These are phyloP conservation scores for Eremothecium cymbalariae DNA, from an alignment of 1,139 yeast genomes.

Conservation along the genomic window DNA sequence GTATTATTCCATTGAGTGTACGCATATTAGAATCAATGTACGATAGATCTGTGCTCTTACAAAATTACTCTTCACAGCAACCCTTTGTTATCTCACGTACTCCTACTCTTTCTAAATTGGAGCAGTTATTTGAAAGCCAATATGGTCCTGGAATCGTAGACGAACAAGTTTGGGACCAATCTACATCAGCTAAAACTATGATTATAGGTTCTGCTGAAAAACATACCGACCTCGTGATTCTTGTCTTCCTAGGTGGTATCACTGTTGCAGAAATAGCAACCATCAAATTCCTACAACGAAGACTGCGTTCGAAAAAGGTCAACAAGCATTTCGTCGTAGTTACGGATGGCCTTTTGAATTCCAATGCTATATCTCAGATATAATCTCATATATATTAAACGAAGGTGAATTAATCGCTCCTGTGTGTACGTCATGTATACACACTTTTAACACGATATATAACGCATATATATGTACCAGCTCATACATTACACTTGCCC, in stretches of 20 bases:
- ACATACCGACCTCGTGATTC: slow-evolving; percentile 18
- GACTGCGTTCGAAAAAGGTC: slow-evolving; percentile 19
- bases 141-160: slow-evolving; percentile 17
- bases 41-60: slow-evolving; percentile 24
- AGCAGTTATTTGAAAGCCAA: slow-evolving; percentile 21
- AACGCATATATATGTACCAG: too few relatives aligned
- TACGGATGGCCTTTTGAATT: slow-evolving; percentile 22
- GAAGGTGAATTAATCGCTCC: too few relatives aligned
- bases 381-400: too few relatives aligned
- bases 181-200: slow-evolving; percentile 16
- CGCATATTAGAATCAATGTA: slow-evolving; percentile 26
- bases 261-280: slow-evolving; percentile 31
- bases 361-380: slow-evolving; percentile 1
- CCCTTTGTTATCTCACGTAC: slow-evolving; percentile 27
- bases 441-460: too few relatives aligned
- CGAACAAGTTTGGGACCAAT: slow-evolving; percentile 22
- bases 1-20: slow-evolving; percentile 28
- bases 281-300: slow-evolving; percentile 19
- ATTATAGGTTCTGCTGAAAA: slow-evolving; percentile 9
- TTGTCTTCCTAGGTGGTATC: slow-evolving; percentile 30
- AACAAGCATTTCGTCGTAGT: slow-evolving; percentile 26
- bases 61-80: slow-evolving; percentile 25
- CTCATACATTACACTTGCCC: too few relatives aligned
- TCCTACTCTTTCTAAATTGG: slow-evolving; percentile 20
- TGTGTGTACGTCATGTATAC: too few relatives aligned